Conservation (phyloP, 75 land plant species). For the Sequoia sempervirens region DNA sequence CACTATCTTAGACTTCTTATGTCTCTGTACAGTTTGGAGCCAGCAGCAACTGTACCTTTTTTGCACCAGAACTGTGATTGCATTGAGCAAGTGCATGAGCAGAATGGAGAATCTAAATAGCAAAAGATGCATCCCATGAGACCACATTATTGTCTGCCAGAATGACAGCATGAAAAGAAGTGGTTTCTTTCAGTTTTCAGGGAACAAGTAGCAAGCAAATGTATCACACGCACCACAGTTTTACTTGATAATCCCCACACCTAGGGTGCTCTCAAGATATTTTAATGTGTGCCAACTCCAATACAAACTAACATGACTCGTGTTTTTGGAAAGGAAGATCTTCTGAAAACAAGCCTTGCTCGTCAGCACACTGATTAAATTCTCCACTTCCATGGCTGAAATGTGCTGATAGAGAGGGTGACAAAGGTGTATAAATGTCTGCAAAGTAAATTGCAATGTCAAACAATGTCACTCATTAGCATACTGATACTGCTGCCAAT, state of each 20-base stretch:
- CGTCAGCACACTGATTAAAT: slow-evolving; percentile 23
- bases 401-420: slow-evolving; percentile 41
- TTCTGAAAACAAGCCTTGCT: slow-evolving; percentile 23
- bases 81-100: background rate
- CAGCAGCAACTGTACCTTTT: background rate
- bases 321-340: slow-evolving; percentile 31
- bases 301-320: slow-evolving; percentile 17
- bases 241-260: background rate
- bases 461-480: background rate
- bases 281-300: background rate
- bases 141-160: background rate
- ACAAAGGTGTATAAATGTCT: slow-evolving; percentile 42
- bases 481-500: background rate
- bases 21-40: background rate
- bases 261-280: background rate
- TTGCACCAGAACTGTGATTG: background rate
- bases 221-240: background rate
- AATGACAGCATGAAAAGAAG: background rate
- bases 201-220: background rate
- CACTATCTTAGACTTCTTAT: background rate
- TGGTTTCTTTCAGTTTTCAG: background rate
- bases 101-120: background rate
- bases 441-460: background rate
- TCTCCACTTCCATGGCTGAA: slow-evolving; percentile 34
- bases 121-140: background rate